Conservation (phyloP, 345 rosid genomes). For the Pugionium cornutum region DNA sequence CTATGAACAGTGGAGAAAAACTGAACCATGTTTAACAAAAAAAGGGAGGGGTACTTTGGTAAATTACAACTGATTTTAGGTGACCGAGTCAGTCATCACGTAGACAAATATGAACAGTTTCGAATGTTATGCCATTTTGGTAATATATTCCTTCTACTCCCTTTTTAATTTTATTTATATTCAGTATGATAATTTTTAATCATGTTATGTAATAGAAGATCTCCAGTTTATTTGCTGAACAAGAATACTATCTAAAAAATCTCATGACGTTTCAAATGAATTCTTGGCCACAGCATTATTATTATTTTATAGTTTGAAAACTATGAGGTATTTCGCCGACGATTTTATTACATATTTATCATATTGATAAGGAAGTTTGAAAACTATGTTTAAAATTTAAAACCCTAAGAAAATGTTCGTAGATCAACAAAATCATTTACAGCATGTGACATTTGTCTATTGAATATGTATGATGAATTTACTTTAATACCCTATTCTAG, state of each 20-base stretch:
- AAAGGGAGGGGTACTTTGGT: constrained; percentile 26
- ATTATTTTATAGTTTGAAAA: too few relatives aligned
- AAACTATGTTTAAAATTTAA: too few relatives aligned
- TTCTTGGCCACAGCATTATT: too few relatives aligned
- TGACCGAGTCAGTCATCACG: constrained; percentile 23
- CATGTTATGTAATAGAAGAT: too few relatives aligned
- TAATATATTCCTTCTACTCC: constrained; percentile 18
- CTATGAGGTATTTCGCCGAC: too few relatives aligned
- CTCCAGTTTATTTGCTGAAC: too few relatives aligned
- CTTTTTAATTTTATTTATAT: background rate
- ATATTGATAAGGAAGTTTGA: background rate
- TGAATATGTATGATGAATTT: background rate
- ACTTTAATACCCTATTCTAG: constrained; percentile 8
- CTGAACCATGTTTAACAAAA: constrained; percentile 3
- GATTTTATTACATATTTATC: too few relatives aligned
- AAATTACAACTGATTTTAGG: constrained; percentile 23
- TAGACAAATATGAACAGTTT: constrained; percentile 21
- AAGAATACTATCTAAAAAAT: too few relatives aligned
- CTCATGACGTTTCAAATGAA: too few relatives aligned
- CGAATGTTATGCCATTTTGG: constrained; percentile 29
- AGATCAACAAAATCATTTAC: background rate
- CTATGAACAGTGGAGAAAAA: constrained; percentile 40
- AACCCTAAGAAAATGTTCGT: too few relatives aligned
- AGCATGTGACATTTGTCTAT: constrained; percentile 29
- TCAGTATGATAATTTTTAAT: background rate